Evolutionary conservation across 164 flowering plant genomes (phyloP).

Genomic region (Vitis rotundifolia): DNA sequence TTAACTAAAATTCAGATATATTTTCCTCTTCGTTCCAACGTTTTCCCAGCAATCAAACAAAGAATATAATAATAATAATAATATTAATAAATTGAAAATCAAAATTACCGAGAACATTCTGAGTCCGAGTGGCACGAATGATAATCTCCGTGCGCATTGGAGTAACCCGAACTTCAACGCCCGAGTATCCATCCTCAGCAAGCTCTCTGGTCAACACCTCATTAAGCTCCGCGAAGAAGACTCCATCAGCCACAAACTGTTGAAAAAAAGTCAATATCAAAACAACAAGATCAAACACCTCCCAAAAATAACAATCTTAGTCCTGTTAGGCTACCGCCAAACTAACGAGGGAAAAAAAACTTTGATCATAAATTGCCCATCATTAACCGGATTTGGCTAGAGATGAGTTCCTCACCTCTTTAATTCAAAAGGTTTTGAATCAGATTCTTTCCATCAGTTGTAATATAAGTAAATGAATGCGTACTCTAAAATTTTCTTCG

Average conservation of each 20-base stretch:
- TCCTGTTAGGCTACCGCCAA: too few species aligned
- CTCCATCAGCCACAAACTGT: slow-evolving; percentile 19
- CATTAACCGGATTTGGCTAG: too few species aligned
- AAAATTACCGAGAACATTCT: slow-evolving; percentile 11
- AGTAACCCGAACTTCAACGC: slow-evolving; percentile 20
- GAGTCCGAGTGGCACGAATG: slow-evolving; percentile 20
- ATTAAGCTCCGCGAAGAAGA: background rate
- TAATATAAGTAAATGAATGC: too few species aligned
- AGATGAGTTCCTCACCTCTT: too few species aligned
- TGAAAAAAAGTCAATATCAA: background rate
- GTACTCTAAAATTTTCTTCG: too few species aligned
- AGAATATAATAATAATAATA: background rate
- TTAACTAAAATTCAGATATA: background rate
- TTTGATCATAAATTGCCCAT: too few species aligned
- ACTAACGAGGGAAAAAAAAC: too few species aligned
- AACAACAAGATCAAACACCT: background rate
- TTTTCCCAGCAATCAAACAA: background rate
- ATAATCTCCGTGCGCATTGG: slow-evolving; percentile 20
- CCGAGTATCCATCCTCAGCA: slow-evolving; percentile 20
- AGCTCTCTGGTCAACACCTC: slow-evolving; percentile 18
- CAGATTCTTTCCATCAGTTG: too few species aligned
- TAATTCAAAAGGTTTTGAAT: too few species aligned
- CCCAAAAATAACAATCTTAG: too few species aligned
- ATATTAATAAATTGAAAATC: background rate
- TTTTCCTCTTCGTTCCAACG: background rate